phyloP scores from a whole-genome alignment of 331 rosid species.

The Malus hybrid region DNA sequence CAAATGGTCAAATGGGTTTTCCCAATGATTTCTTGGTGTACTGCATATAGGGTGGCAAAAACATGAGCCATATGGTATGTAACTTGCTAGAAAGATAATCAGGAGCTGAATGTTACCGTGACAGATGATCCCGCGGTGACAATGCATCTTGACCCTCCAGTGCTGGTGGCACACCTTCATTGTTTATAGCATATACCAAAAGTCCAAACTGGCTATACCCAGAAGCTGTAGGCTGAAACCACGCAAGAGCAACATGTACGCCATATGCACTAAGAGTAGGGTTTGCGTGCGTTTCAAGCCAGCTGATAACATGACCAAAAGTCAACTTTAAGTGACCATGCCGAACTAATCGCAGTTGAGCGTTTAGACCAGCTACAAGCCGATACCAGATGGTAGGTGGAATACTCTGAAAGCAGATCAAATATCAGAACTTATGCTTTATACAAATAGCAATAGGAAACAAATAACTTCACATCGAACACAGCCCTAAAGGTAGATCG shows the following conservation, averaged over 20 bases:
- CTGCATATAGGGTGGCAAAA: conserved; percentile 35
- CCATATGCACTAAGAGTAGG: conserved; percentile 50
- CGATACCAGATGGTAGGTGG: conserved; percentile 98
- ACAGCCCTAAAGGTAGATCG: not conserved
- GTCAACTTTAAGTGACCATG: conserved; percentile 64
- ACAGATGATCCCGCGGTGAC: conserved; percentile 34
- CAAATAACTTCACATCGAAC: not conserved
- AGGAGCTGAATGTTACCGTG: conserved; percentile 41
- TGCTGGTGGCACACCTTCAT: conserved; percentile 28
- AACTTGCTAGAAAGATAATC: conserved; percentile 11
- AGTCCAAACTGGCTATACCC: conserved; percentile 88
- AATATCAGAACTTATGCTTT: conserved; percentile 9
- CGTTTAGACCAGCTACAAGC: conserved; percentile 92
- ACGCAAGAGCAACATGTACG: conserved; percentile 66
- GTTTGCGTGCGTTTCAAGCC: conserved; percentile 78
- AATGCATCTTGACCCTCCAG: conserved; percentile 38
- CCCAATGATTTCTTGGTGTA: conserved; percentile 22
- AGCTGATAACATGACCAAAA: conserved; percentile 57
- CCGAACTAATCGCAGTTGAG: conserved; percentile 78
- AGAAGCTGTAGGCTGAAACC: conserved; percentile 93
- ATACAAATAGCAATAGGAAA: not conserved
- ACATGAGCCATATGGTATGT: conserved; percentile 9
- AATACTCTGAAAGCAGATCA: conserved; percentile 44
- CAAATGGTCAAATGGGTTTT: conserved; percentile 24
- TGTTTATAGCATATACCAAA: conserved; percentile 44